Percentiles rank a stretch among this genome's conserved stretches.
Evolutionary conservation across 305 asterid species (phyloP).

Genomic region (Solanum aculeatissimum): DNA sequence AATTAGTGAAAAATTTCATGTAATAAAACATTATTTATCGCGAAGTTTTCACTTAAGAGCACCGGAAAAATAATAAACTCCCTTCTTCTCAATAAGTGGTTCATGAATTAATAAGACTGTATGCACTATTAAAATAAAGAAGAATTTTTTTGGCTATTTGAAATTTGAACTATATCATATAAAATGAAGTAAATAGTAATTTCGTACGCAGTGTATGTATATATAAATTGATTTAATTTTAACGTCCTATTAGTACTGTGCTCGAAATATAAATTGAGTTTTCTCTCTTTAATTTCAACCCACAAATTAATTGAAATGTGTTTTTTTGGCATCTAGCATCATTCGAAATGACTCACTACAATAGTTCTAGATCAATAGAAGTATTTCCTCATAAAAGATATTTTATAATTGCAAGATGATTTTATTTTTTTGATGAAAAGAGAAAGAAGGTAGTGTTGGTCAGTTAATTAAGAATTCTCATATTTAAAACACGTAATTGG

Average conservation of each 20-base stretch:
- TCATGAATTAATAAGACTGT: too few species aligned
- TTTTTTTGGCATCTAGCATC: not conserved
- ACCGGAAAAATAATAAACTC: not conserved
- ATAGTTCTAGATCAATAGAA: not conserved
- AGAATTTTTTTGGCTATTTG: too few species aligned
- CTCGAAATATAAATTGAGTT: not conserved
- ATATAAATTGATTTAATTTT: not conserved
- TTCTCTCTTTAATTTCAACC: not conserved
- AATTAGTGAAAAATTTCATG: too few species aligned
- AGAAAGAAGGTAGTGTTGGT: too few species aligned
- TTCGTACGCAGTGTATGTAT: not conserved
- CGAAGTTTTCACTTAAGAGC: not conserved
- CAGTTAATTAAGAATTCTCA: too few species aligned
- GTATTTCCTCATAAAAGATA: not conserved
- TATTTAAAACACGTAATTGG: too few species aligned
- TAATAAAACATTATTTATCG: too few species aligned
- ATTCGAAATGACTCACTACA: not conserved
- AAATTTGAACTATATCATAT: not conserved
- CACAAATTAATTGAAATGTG: not conserved
- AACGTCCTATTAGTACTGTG: not conserved
- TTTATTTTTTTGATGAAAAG: not conserved
- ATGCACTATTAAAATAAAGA: not conserved
- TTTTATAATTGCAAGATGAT: not conserved
- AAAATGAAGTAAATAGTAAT: too few species aligned
- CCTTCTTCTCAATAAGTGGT: not conserved